Base-by-base conservation (phyloP, 768 basidiomycete genomes). In the Rhizopogon sp. region DNA sequence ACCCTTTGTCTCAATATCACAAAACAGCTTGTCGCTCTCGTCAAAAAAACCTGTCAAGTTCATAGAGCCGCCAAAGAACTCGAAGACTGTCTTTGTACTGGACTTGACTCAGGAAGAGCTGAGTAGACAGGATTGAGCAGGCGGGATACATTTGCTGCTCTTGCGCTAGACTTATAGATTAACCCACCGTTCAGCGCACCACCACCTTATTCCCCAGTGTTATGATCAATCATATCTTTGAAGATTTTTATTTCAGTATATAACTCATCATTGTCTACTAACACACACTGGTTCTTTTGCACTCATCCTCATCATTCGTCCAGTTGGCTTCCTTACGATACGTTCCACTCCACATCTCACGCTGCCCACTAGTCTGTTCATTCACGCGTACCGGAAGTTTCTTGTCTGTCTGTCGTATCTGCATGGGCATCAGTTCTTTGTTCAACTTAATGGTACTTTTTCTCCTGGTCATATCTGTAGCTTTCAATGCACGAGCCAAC, bases 51-150 rank as follows among this genome's bases (percentile, higher is more conserved):
- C 84, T 6, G 76, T 84, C 16, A 93, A 93, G 65, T 76, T 92
- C 65, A 91, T 93, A 55, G 80, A 90, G 66, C 87, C 88, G 9
- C 88, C 91, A 28, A 77, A 83, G 64, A 83, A 87, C 66, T 82
- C 82, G 70, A 79, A 81, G 67, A 75, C 76, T 46, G 82, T 80
- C 39, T 93, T 91, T 62, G 75, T 87, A 57, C 82, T 93, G 51
- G 80, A 92, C 70, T 78, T 93, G 55, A 91, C 90, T 0, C 90
- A 90, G 67, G 89, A 82, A 7, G 90, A 93, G 68, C 79, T 93
- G 67, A 80, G 88, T 69, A 76, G 88, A 63, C 85, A 84, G 70
- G 79, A 80, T 60, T 80, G 65, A 74, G 42, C 35, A 41, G 1
- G 47, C 35, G 14, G 22, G 22, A 25, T 25, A 16, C 20, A 10